Evolutionary conservation across 495 filamentous ascomycete genomes (phyloP).

Genomic region (Cairneyella variabilis): DNA sequence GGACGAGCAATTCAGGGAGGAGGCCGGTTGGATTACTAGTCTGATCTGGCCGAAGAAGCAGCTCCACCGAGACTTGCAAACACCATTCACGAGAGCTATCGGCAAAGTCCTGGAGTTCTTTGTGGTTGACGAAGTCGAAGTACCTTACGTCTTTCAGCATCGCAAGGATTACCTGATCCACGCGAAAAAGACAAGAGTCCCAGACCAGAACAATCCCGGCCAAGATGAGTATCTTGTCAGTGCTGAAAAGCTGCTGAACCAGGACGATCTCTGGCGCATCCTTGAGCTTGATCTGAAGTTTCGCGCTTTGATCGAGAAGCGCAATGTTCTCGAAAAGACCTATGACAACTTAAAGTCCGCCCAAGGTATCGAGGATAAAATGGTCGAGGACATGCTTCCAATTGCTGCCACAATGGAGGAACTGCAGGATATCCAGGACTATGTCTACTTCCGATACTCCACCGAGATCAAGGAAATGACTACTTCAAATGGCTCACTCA

Average conservation of each 20-base stretch:
- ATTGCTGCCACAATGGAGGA: constrained; percentile 82
- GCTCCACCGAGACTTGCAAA: constrained; percentile 62
- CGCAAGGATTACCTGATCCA: constrained; percentile 98
- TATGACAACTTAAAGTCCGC: constrained; percentile 65
- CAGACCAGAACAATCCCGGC: constrained; percentile 52
- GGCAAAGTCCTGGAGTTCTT: constrained; percentile 94
- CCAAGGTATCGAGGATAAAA: constrained; percentile 49
- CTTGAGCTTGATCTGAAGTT: constrained; percentile 94
- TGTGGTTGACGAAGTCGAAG: constrained; percentile 85
- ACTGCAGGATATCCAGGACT: constrained; percentile 93
- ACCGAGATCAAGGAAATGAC: constrained; percentile 73
- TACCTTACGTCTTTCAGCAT: constrained; percentile 97
- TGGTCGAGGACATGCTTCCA: constrained; percentile 76
- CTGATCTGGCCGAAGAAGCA: constrained; percentile 82
- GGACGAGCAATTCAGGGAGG: constrained; percentile 80
- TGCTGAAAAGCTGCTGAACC: constrained; percentile 84
- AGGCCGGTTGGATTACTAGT: constrained; percentile 85
- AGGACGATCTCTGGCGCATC: constrained; percentile 91
- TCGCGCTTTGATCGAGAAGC: constrained; percentile 83
- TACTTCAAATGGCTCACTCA: constrained; percentile 51
- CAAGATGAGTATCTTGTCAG: constrained; percentile 67
- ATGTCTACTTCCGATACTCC: constrained; percentile 92
- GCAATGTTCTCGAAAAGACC: constrained; percentile 72
- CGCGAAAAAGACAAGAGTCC: constrained; percentile 63
- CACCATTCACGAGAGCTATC: constrained; percentile 82